phyloP scores from a whole-genome alignment of 129 eudicot genomes.

The Flaveria sonorensis region DNA sequence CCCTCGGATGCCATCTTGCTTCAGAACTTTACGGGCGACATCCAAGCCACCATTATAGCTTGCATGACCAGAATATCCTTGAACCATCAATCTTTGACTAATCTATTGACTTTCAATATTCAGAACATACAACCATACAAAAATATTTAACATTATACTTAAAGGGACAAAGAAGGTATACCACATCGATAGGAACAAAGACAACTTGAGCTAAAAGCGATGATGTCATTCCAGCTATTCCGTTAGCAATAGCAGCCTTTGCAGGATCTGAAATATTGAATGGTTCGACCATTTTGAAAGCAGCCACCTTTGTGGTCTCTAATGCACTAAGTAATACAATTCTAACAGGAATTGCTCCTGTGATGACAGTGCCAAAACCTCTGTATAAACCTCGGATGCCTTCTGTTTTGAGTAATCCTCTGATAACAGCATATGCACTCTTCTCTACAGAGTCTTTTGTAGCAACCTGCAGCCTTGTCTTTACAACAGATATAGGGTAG shows the following conservation, averaged over 20 bases:
- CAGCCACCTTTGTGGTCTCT: conserved; percentile 91
- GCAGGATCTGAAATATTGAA: conserved; percentile 81
- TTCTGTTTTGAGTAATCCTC: conserved; percentile 72
- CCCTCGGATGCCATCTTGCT: conserved; percentile 74
- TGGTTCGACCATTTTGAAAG: conserved; percentile 75
- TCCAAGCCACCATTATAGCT: conserved; percentile 90
- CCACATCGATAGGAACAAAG: conserved; percentile 97
- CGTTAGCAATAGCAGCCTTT: conserved; percentile 94
- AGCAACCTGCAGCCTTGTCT: conserved; percentile 92
- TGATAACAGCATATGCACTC: conserved; percentile 75
- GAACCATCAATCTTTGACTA: conserved; percentile 97
- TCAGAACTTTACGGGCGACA: conserved; percentile 83
- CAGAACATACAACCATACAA: not conserved
- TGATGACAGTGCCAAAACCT: conserved; percentile 93
- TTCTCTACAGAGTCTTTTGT: conserved; percentile 70
- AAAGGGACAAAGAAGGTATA: conserved; percentile 38
- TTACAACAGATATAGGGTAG: conserved; percentile 91
- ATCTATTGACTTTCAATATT: conserved; percentile 47
- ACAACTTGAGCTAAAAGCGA: conserved; percentile 85
- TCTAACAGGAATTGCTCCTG: conserved; percentile 92
- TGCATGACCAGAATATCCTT: conserved; percentile 97
- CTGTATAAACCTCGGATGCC: conserved; percentile 93
- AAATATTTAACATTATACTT: not conserved
- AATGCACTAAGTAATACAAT: conserved; percentile 84
- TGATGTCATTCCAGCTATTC: conserved; percentile 87